Evolutionary conservation across 2,329 filamentous ascomycete genomes (phyloP), one percentile per base, ranked within the genome.

Genomic region (Ceratocystis destructans): DNA sequence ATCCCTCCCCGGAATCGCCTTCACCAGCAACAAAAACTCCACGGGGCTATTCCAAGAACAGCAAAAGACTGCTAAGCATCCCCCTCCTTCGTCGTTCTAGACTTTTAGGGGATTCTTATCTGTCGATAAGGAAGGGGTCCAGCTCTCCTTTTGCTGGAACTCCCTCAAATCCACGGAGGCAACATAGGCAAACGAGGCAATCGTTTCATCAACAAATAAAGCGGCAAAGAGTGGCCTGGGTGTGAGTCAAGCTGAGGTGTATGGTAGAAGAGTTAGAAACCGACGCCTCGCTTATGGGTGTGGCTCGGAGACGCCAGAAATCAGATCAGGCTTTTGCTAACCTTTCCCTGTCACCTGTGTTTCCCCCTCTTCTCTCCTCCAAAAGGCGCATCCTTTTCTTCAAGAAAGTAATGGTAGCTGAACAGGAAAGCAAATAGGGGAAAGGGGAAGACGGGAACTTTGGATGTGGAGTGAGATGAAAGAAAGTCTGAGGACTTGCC

Each of bases 191-290:
- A 31, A 15, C 20, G 6, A n/a, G 15, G 25, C 15, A 57, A 33
- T n/a, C 31, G 3, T 57, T 57, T 57, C n/a, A 50, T 57, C 53
- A 28, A 28, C 53, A 57, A 57, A 57, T 57, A 33, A 57, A 57
- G 53, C 28, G 53, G 15, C n/a, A 48, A 48, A 20, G 8, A 31
- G 10, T 41, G 37, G 7, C 46, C 3, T n/a, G 8, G 7, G 22
- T 15, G 15, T 31, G 53, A 17, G 22, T 2, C 15, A 28, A 57
- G 22, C 4, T 12, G 37, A 41, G 37, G 37, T 10, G 22, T 57
- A 28, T 31, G 6, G 10, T 25, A 33, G 22, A 57, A n/a, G 22
- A 57, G 10, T 5, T 5, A 33, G 31, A 17, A n/a, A 15, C 53
- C 7, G 37, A 22, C 31, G 15, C 22, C 53, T 57, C 53, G 53